Base-by-base conservation (phyloP, 352 stramenopile genomes). In the Phytophthora nicotianae region DNA sequence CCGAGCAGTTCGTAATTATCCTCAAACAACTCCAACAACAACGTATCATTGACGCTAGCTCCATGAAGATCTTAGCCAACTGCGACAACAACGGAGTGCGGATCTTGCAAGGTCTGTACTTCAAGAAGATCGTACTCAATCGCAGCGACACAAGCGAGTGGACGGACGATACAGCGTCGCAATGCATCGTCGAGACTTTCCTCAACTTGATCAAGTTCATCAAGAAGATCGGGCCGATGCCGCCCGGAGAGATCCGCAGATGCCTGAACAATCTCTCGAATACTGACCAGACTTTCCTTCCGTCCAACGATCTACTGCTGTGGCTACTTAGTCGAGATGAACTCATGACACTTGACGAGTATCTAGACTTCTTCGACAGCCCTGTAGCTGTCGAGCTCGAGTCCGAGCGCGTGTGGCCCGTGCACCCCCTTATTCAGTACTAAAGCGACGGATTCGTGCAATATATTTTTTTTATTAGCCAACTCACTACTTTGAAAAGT, bases 381-480 rank as follows among this genome's bases (percentile, higher is more conserved):
- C 80, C 78, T 4, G 65, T 89, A 32, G 52, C 47, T 13, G 55
- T 88, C 8, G 70, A 88, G 48, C 71, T 91, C 47, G 80, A 91
- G 56, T 86, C 78, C 17, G 80, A 91, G 64, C 78, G 83, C n/a
- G 77, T 90, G 33, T 91, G 83, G 83, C 83, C 83, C 9, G 72
- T 89, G 29, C 78, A 86, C 62, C 80, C 80, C 29, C 72, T 91
- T n/a, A 77, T 91, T 27, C 55, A 79, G 35, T 89, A 89, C 58
- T 91, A 71, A 38, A 20, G 27, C 19, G 26, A 11, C 46, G 17
- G 6, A 52, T 24, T 24, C 16, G 24, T 24, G 32, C 13, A 38
- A n/a, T 38, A 38, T 38, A n/a, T 38, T 38, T 9, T 35, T 38
- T 38, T 16, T 13, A 38, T 38, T 16, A 38, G 32, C 11, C 32